phyloP scores from a whole-genome alignment of 768 basidiomycete species.

The Chalciporus sphaerocephalus region DNA sequence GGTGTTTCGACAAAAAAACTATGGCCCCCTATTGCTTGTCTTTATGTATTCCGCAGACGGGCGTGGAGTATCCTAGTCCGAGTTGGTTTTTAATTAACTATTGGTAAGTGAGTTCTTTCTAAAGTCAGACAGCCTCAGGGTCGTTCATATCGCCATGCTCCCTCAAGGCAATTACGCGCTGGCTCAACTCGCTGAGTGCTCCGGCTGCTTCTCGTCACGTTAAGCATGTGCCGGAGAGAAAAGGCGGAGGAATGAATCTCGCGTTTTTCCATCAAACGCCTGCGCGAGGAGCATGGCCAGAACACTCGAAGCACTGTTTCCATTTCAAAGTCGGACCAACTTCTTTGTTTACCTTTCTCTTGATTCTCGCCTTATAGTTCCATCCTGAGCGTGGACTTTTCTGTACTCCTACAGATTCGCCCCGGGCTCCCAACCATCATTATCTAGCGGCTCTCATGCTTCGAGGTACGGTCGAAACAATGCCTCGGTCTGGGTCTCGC shows the following conservation, averaged over 20 bases:
- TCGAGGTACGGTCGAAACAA: constrained; percentile 30
- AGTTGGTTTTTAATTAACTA: constrained; percentile 34
- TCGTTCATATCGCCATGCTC: constrained; percentile 25
- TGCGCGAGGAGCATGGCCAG: constrained; percentile 35
- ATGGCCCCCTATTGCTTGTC: constrained; percentile 32
- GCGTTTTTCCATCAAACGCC: constrained; percentile 25
- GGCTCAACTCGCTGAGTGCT: constrained; percentile 35
- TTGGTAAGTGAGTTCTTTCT: constrained; percentile 21
- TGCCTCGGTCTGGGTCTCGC: constrained; percentile 24
- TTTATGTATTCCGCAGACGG: constrained; percentile 35
- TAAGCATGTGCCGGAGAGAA: constrained; percentile 29
- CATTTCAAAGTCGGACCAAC: constrained; percentile 33
- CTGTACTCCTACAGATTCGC: constrained; percentile 19
- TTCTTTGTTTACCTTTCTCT: constrained; percentile 24
- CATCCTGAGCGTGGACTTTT: constrained; percentile 14
- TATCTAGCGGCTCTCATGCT: constrained; percentile 28
- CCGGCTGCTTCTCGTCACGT: constrained; percentile 33
- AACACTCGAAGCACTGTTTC: constrained; percentile 31
- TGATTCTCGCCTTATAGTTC: constrained; percentile 30
- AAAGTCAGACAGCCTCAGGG: constrained; percentile 26
- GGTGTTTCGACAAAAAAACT: constrained; percentile 21
- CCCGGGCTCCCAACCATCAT: constrained; percentile 18
- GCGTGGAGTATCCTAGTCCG: constrained; percentile 32
- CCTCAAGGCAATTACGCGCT: constrained; percentile 37
- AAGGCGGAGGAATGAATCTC: constrained; percentile 35